Base-by-base conservation (phyloP, 163 green algal genomes). In the Chloromonas sp. region DNA sequence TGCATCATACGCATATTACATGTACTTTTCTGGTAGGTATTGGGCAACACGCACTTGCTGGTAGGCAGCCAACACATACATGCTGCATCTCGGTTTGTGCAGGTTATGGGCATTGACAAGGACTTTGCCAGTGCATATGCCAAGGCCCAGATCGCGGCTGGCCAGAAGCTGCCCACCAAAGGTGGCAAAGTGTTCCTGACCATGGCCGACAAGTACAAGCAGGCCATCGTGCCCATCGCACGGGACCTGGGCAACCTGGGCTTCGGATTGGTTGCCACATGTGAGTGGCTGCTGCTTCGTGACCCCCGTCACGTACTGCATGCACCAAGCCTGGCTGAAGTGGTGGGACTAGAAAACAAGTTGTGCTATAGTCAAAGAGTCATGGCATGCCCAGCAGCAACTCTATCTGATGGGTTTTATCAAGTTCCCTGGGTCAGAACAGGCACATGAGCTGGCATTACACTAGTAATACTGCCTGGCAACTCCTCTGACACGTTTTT, bases 21-120 rank as follows among this genome's bases (percentile, higher is more conserved):
- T 36, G 36, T 36, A 36, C 36, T 36, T 36, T 36, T 36, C 36
- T 36, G 36, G 36, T 36, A 36, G 36, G 36, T 36, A 36, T 36
- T 36, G 36, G 36, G 36, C 36, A 36, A 36, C 36, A 36, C 36
- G 36, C 36, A 36, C 36, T 36, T 36, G 36, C 36, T 36, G 36
- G 36, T 36, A 36, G 36, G 36, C 36, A 36, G 36, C 66, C 66
- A 74, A 5, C 66, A 74, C 11, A 74, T 74, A 11, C 66, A 5
- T 74, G 66, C 5, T 74, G 66, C 36, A 36, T 36, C 36, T 36
- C 36, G 36, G 36, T 5, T 74, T 74, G 66, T 76, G 94, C 94
- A 81, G 61, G 96, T 99, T 3, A 99, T 99, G 97, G 97, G 97
- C 90, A 98, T 99, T 80, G 97, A 99, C 91, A 90, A 87, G 14